Evolutionary conservation across 306 rosid genomes (phyloP).

Genomic region (Inga oerstediana): DNA sequence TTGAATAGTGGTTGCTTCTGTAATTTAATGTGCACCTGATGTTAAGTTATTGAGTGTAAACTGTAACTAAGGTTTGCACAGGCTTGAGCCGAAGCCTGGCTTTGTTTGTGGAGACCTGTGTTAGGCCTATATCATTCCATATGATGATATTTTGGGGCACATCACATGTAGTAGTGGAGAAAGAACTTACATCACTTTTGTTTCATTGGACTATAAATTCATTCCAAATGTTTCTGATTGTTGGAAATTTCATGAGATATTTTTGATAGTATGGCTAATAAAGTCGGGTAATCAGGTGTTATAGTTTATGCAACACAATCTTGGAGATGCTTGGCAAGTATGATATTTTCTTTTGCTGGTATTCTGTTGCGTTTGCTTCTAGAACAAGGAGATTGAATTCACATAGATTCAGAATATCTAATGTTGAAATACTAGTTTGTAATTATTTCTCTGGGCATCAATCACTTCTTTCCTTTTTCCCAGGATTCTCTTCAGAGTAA

Average conservation of each 20-base stretch:
- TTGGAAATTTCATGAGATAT: conserved; percentile 14
- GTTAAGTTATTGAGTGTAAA: conserved; percentile 4
- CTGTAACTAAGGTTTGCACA: conserved; percentile 11
- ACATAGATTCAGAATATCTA: conserved; percentile 15
- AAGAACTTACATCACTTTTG: not conserved
- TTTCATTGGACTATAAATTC: not conserved
- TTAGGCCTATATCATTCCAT: conserved; percentile 21
- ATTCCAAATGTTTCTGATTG: not conserved
- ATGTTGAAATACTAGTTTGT: not conserved
- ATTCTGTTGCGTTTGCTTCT: conserved; percentile 4
- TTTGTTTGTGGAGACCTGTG: not conserved
- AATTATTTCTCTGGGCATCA: conserved; percentile 1
- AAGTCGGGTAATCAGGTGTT: conserved; percentile 8
- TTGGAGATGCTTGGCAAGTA: conserved; percentile 20
- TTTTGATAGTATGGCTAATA: conserved; percentile 19
- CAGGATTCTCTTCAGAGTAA: conserved; percentile 85
- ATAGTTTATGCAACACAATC: conserved; percentile 14
- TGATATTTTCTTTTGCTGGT: conserved; percentile 10
- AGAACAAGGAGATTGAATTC: conserved; percentile 23
- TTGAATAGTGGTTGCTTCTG: conserved; percentile 8
- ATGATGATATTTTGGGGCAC: conserved; percentile 22
- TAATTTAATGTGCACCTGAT: conserved; percentile 14
- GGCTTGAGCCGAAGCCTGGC: not conserved
- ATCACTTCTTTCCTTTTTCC: conserved; percentile 36
- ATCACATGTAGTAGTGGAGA: not conserved